Conservation (phyloP, 1,284 basidiomycete genomes). For the Pisolithus thermaeus region DNA sequence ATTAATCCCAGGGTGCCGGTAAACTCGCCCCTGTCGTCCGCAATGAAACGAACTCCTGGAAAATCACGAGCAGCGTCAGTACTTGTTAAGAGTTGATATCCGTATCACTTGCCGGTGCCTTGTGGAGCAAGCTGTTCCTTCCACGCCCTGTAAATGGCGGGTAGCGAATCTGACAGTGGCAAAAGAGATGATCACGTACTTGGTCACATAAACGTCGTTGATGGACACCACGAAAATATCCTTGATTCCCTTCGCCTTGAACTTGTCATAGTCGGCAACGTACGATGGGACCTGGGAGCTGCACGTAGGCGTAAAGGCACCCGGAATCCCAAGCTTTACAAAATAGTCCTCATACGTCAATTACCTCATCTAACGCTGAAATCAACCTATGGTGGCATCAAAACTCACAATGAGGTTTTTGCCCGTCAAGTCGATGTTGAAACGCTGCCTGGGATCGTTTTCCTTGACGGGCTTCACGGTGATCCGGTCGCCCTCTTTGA, state of each 20-base stretch:
- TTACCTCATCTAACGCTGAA: too few relatives aligned
- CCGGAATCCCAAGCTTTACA: slow-evolving; percentile 38
- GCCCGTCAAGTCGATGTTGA: slow-evolving; percentile 51
- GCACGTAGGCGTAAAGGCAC: slow-evolving; percentile 43
- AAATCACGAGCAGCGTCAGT: not conserved
- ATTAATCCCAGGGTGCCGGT: slow-evolving; percentile 47
- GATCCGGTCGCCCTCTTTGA: slow-evolving; percentile 44
- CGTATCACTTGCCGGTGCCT: slow-evolving; percentile 31
- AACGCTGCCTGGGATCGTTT: slow-evolving; percentile 42
- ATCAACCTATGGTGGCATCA: slow-evolving; percentile 32
- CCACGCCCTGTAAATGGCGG: slow-evolving; percentile 40
- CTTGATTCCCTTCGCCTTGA: slow-evolving; percentile 48
- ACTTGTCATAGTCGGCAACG: slow-evolving; percentile 44
- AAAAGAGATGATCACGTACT: slow-evolving; percentile 21
- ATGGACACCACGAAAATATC: slow-evolving; percentile 54
- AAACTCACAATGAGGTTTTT: slow-evolving; percentile 69
- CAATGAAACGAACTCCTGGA: slow-evolving; percentile 43
- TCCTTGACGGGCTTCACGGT: slow-evolving; percentile 54
- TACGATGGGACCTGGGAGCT: slow-evolving; percentile 48
- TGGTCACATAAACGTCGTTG: slow-evolving; percentile 50
- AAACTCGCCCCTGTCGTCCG: slow-evolving; percentile 50
- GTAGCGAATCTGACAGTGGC: not conserved
- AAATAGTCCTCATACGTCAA: slow-evolving; percentile 34
- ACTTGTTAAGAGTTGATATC: not conserved
- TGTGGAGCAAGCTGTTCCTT: slow-evolving; percentile 43